These are phyloP conservation scores for Fusarium brachygibbosum DNA, from an alignment of 2,329 filamentous ascomycete species.

Conservation along the genomic window DNA sequence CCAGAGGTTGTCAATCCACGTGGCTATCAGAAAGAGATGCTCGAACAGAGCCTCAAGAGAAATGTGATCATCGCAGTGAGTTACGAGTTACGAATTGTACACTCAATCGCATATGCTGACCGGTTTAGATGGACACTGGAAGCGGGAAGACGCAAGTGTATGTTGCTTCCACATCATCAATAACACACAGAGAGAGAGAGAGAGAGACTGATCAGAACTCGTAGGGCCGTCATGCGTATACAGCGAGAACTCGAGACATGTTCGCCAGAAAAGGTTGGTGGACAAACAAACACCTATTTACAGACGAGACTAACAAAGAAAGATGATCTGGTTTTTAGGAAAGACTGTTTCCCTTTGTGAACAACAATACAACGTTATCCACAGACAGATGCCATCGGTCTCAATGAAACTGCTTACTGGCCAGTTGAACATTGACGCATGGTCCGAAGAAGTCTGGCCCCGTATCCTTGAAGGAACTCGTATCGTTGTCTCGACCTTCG, in stretches of 20 bases:
- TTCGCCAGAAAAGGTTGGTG: conserved; percentile 70
- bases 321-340: conserved; percentile 80
- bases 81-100: conserved; percentile 48
- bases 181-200: too few relatives aligned
- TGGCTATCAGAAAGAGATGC: conserved; percentile 82
- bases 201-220: conserved; percentile 33
- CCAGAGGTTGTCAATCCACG: conserved; percentile 60
- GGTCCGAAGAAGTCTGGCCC: conserved; percentile 79
- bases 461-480: conserved; percentile 72
- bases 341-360: conserved; percentile 76
- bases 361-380: conserved; percentile 75
- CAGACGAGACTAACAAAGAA: conserved; percentile 28
- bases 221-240: conserved; percentile 76
- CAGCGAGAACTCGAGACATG: conserved; percentile 71
- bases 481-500: conserved; percentile 83
- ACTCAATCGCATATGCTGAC: conserved; percentile 7
- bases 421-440: conserved; percentile 77
- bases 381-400: conserved; percentile 69
- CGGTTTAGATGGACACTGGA: conserved; percentile 80
- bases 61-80: conserved; percentile 80
- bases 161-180: conserved; percentile 47
- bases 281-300: neutral
- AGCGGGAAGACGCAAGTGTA: conserved; percentile 85
- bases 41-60: conserved; percentile 73
- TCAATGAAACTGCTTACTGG: conserved; percentile 75